A percentile compares a stretch with the other conserved stretches of the same genome.
phyloP scores from a whole-genome alignment of 1,284 basidiomycete genomes.

The Fomitopsis pinicola region DNA sequence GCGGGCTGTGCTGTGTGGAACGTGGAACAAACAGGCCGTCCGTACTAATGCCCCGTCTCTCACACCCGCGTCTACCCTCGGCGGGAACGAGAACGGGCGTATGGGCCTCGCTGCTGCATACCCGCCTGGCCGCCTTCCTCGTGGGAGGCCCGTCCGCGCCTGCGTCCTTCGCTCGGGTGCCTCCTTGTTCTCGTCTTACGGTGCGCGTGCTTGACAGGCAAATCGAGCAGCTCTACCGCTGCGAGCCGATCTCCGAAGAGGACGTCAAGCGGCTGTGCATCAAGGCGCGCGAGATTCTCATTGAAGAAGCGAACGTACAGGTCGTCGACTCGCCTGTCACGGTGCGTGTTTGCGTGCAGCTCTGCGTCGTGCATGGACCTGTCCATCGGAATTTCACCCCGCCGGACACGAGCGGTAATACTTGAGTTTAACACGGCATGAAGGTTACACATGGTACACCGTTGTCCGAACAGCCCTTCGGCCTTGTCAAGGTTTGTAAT shows the following conservation, averaged over 20 bases:
- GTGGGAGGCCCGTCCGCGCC: neutral
- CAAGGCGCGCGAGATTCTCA: slow-evolving; percentile 93
- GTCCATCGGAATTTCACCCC: neutral
- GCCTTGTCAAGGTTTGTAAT: neutral
- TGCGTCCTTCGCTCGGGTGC: neutral
- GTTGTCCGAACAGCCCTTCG: neutral
- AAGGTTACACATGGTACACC: neutral
- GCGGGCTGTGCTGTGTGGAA: neutral
- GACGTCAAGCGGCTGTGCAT: slow-evolving; percentile 91
- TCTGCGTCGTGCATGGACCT: neutral
- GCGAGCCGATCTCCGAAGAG: slow-evolving; percentile 90
- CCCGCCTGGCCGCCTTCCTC: neutral
- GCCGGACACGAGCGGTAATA: neutral
- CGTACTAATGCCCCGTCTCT: neutral
- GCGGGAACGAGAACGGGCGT: neutral
- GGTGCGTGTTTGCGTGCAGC: slow-evolving; percentile 41
- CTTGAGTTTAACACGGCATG: slow-evolving; percentile 1
- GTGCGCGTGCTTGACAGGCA: slow-evolving; percentile 43
- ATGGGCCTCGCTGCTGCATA: neutral
- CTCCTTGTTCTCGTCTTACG: neutral
- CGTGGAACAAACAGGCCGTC: neutral
- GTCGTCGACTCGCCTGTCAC: slow-evolving; percentile 96
- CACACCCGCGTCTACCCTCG: neutral
- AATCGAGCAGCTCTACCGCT: slow-evolving; percentile 86
- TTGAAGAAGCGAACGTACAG: slow-evolving; percentile 98